A percentile compares a stretch with the other conserved stretches of the same genome.
phyloP scores from a whole-genome alignment of 2,329 filamentous ascomycete genomes.

The Cercospora sp. region DNA sequence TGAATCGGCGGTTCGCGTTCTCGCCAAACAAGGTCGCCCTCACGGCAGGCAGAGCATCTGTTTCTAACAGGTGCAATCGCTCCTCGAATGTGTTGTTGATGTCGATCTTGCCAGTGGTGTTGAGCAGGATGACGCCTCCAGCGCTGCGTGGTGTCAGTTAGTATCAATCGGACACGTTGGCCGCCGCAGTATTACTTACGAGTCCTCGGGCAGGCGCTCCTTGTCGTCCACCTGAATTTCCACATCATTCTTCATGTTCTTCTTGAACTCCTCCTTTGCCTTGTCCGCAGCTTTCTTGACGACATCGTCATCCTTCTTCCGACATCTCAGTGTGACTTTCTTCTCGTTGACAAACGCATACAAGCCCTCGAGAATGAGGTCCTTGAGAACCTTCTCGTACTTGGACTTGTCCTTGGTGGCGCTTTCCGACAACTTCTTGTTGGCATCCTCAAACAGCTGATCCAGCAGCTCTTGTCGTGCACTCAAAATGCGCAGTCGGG shows the following conservation, averaged over 20 bases:
- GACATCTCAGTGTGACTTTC: slow-evolving; percentile 70
- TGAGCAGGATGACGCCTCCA: slow-evolving; percentile 78
- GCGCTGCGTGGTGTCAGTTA: slow-evolving; percentile 56
- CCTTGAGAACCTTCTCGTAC: slow-evolving; percentile 75
- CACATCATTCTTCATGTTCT: slow-evolving; percentile 65
- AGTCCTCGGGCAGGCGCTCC: slow-evolving; percentile 75
- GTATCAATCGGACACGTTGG: slow-evolving; percentile 12
- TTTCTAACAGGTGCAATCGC: slow-evolving; percentile 79
- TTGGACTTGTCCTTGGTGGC: slow-evolving; percentile 65
- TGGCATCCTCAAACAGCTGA: slow-evolving; percentile 78
- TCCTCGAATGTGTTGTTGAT: slow-evolving; percentile 99
- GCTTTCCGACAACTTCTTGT: slow-evolving; percentile 64
- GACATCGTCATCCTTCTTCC: slow-evolving; percentile 74
- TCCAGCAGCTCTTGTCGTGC: slow-evolving; percentile 90
- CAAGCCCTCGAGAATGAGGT: slow-evolving; percentile 82
- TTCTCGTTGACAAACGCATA: slow-evolving; percentile 78
- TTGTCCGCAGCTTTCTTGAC: slow-evolving; percentile 76
- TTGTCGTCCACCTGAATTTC: slow-evolving; percentile 73
- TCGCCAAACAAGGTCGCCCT: slow-evolving; percentile 86
- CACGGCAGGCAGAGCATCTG: slow-evolving; percentile 79
- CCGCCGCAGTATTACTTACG: slow-evolving; percentile 59
- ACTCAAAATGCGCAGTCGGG: slow-evolving; percentile 80
- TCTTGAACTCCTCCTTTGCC: slow-evolving; percentile 81
- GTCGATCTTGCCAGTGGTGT: slow-evolving; percentile 88
- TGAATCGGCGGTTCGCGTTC: slow-evolving; percentile 95